Conservation (phyloP, 306 rosid genomes). For the Medicago lupulina region DNA sequence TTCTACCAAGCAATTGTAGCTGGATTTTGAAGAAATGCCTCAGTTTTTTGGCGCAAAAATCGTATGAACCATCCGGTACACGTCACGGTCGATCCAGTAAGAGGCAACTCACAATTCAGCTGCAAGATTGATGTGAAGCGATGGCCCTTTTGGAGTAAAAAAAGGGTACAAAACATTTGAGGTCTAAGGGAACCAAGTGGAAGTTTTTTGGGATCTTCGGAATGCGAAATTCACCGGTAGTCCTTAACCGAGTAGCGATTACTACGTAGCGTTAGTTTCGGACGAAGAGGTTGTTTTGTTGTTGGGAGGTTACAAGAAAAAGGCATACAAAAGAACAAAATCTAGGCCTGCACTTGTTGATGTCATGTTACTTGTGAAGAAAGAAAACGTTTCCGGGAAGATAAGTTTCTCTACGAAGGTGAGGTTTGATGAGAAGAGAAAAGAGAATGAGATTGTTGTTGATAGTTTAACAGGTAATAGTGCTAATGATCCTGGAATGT, state of each 20-base stretch:
- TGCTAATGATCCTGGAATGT: conserved; percentile 83
- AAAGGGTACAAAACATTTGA: conserved; percentile 84
- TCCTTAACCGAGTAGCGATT: conserved; percentile 81
- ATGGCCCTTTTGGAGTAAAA: conserved; percentile 90
- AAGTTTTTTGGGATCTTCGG: conserved; percentile 90
- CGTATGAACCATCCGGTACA: conserved; percentile 74
- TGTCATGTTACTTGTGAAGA: conserved; percentile 60
- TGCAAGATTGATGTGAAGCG: conserved; percentile 91
- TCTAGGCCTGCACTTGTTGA: conserved; percentile 72
- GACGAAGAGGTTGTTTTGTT: conserved; percentile 78
- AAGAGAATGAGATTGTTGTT: conserved; percentile 79
- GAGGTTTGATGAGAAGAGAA: conserved; percentile 66
- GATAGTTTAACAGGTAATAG: conserved; percentile 64
- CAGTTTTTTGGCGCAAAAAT: conserved; percentile 73
- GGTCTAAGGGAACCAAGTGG: conserved; percentile 68
- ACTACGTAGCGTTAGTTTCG: conserved; percentile 73
- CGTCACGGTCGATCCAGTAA: conserved; percentile 64
- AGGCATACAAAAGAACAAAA: conserved; percentile 86
- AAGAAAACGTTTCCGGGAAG: conserved; percentile 83
- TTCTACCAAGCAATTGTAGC: conserved; percentile 68
- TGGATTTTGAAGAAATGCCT: conserved; percentile 76
- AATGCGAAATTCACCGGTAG: conserved; percentile 70
- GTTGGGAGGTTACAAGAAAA: conserved; percentile 79
- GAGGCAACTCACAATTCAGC: conserved; percentile 57
- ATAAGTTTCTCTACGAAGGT: conserved; percentile 75